Evolutionary conservation across 2,329 filamentous ascomycete genomes (phyloP), one percentile per base, ranked within the genome.

Genomic region (Botrytis cinerea): DNA sequence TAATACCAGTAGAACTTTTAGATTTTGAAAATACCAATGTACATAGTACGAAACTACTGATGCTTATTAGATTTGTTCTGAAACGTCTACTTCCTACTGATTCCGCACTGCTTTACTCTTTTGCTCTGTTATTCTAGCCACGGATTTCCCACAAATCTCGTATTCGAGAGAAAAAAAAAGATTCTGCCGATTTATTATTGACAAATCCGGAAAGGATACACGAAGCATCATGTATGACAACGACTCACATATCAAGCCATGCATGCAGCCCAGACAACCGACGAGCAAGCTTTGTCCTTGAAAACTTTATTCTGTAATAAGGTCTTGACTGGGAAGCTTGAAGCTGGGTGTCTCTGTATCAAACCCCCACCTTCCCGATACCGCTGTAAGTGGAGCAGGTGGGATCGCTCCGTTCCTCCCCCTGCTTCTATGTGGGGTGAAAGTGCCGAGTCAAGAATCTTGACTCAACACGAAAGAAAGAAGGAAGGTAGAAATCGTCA

Each of bases 271-370:
- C n/a, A 40, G 32, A 22, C 16, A 64, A 20, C 20, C 20, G 14
- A 20, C 35, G 38, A 54, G 22, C 45, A 66, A 38, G 45, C 45
- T 66, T 35, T 22, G 45, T 7, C 43, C 43, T 46, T 64, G 43
- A 25, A 48, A 9, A 20, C 28, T 16, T 38, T 67, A 48, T 46
- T 28, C 45, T 14, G 63, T 20, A 63, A 18, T 63, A 10, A 28
- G 38, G 60, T 40, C 38, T 63, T 63, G 60, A 25, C 38, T 43
- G 38, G 25, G 38, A 16, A 43, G 38, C 35, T 43, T 14, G 14
- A 38, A 67, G 35, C 32, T 68, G 51, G 46, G 64, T 54, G 64
- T 68, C 64, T 40, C 35, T 28, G 22, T 68, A 68, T 68, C 64
- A 54, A 68, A 18, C 10, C 64, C 32, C 64, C 63, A 48, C 35